Conservation (phyloP, 2,329 filamentous ascomycete genomes). For the Coniosporium tulheliwenetii region DNA sequence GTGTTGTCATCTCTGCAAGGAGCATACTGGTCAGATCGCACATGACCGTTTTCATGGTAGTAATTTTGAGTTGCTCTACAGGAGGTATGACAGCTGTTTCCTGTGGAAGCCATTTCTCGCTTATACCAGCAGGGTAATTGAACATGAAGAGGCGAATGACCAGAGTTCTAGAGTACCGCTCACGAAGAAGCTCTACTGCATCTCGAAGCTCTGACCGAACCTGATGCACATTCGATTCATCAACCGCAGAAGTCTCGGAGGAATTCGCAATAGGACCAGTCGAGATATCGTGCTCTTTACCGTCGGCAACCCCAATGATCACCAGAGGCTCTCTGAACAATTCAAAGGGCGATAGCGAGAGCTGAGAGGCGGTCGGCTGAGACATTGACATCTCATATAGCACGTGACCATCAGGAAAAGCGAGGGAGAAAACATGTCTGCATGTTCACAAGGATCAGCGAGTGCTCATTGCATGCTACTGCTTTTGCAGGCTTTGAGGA, state of each 20-base stretch:
- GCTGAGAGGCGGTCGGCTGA: conserved; percentile 62
- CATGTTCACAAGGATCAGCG: conserved; percentile 10
- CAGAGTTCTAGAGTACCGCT: conserved; percentile 59
- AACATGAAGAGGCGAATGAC: conserved; percentile 70
- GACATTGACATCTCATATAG: conserved; percentile 79
- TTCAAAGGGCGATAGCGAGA: conserved; percentile 76
- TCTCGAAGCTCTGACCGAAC: conserved; percentile 9
- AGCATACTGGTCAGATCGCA: conserved; percentile 28
- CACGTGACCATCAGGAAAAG: conserved; percentile 72
- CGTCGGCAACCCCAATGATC: conserved; percentile 75
- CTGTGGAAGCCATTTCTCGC: conserved; percentile 39
- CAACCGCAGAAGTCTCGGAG: too few relatives aligned
- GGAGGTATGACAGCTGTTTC: conserved; percentile 59
- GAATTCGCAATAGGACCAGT: too few relatives aligned
- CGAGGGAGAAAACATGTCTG: conserved; percentile 90
- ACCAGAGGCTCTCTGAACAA: conserved; percentile 72
- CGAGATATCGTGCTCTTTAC: conserved; percentile 39
- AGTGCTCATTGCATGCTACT: conserved; percentile 1
- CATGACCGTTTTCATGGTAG: conserved; percentile 41
- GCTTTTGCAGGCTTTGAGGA: conserved; percentile 4
- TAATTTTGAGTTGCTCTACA: conserved; percentile 50
- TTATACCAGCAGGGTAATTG: conserved; percentile 46
- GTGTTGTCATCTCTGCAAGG: conserved; percentile 29
- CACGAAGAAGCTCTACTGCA: conserved; percentile 36
- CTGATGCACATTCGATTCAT: too few relatives aligned